Conservation (phyloP, 225 moss, liverwort and hornwort genomes). For the Bryum argenteum region DNA sequence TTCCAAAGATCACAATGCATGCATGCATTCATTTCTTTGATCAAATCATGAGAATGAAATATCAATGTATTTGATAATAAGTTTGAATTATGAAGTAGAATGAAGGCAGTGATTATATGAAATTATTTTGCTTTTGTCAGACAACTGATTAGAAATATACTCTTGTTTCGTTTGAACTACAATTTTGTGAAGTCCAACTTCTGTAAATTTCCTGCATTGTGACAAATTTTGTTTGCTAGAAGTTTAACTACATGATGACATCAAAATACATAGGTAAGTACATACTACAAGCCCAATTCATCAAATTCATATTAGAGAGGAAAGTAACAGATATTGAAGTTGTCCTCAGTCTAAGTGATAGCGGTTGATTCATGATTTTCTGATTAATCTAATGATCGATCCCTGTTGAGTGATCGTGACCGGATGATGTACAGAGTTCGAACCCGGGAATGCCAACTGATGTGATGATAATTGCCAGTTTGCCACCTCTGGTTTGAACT, state of each 20-base stretch:
- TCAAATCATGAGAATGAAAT: neutral
- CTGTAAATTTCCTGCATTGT: constrained; percentile 15
- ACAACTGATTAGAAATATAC: neutral
- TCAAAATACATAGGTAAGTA: neutral
- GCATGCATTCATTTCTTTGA: neutral
- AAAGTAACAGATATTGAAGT: too few species aligned
- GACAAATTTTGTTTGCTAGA: constrained; percentile 28
- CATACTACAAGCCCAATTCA: too few species aligned
- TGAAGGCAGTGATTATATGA: constrained; percentile 44
- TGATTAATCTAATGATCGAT: too few species aligned
- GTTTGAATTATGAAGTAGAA: constrained; percentile 29
- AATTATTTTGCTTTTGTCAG: constrained; percentile 32
- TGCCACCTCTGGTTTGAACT: too few species aligned
- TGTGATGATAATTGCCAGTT: too few species aligned
- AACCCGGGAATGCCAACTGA: too few species aligned
- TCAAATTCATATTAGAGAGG: too few species aligned
- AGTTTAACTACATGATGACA: neutral
- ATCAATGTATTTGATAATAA: neutral
- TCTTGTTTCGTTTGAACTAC: neutral
- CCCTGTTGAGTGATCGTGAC: too few species aligned
- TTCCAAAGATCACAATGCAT: neutral
- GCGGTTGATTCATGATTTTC: too few species aligned
- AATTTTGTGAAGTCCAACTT: constrained; percentile 17
- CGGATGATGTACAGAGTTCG: too few species aligned
- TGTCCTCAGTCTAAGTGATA: too few species aligned